Base-by-base conservation (phyloP, 2,329 filamentous ascomycete genomes). In the Xylaria hypoxylon region DNA sequence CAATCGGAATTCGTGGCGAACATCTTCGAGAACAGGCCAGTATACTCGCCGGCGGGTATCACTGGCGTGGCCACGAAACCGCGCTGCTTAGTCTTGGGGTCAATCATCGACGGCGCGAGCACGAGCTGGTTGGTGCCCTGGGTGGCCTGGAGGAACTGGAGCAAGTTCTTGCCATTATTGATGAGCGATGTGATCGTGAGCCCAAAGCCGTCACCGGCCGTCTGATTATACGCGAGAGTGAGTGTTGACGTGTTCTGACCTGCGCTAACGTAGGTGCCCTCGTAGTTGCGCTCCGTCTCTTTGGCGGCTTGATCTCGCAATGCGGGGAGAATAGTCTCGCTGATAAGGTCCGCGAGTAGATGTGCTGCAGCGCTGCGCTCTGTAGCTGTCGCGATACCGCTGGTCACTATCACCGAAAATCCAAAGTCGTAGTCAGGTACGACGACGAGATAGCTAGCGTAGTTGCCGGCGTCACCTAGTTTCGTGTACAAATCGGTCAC, bases 401-500 rank as follows among this genome's bases (percentile, higher is more conserved):
- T 26, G 33, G 76, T 76, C 2, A 74, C 66, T 2, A 81, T 69
- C 19, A 80, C 74, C 5, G 72, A 75, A 57, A 78, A 79, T 6
- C 79, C 79, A 22, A 78, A 68, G 31, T 75, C 73, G 51, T 73
- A 78, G 59, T 79, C 77, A 0, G 79, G 78, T 8, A 79, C 64
- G 15, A 80, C 69, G 4, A 75, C 76, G 11, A 79, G 48, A 33
- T 74, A 77, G 19, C 77, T 74, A 33, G 72, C 74, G 69, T 80
- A 81, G 3, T 69, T 61, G n/a, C 77, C 77, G 4, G 77, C 45
- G 59, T 73, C 67, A 15, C 78, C 77, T 3, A 71, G 62, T 59
- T 79, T 79, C 38, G 77, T 78, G 70, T 80, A 81, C 11, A 80
- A n/a, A 57, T 80, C 76, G 1, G 77, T 72, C 19, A 77, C 71